Evolutionary conservation across 306 rosid species (phyloP).

Genomic region (Cucumis melo): DNA sequence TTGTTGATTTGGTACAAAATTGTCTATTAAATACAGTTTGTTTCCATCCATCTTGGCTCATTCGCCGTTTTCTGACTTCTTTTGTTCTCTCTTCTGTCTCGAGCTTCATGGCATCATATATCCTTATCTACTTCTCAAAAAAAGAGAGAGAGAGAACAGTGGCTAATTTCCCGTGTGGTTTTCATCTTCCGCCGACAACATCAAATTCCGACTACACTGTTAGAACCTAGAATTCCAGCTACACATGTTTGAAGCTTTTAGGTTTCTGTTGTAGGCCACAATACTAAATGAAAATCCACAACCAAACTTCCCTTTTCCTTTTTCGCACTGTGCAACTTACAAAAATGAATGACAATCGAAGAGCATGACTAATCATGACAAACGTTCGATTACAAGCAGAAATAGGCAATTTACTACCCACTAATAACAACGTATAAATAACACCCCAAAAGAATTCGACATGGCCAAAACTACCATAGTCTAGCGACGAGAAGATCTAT

Average conservation of each 20-base stretch:
- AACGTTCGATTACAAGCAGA: background rate
- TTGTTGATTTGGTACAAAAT: background rate
- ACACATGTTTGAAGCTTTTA: background rate
- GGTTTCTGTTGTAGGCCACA: background rate
- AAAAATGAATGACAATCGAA: background rate
- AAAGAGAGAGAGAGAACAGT: background rate
- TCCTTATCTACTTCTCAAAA: background rate
- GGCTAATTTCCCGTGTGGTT: background rate
- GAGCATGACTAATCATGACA: background rate
- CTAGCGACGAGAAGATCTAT: background rate
- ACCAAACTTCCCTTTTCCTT: background rate
- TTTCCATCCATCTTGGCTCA: background rate
- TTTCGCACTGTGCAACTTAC: background rate
- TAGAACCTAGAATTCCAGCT: background rate
- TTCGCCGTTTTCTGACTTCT: background rate
- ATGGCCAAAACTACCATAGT: background rate
- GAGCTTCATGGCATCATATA: background rate
- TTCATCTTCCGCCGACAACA: background rate
- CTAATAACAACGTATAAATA: background rate
- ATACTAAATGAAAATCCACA: background rate
- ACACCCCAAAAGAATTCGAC: background rate
- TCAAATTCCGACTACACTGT: background rate
- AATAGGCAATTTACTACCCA: background rate
- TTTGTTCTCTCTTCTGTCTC: background rate
- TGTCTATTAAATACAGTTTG: background rate